phyloP scores from a whole-genome alignment of 139 green algal genomes.

The Chlamydomonas asymmetrica region DNA sequence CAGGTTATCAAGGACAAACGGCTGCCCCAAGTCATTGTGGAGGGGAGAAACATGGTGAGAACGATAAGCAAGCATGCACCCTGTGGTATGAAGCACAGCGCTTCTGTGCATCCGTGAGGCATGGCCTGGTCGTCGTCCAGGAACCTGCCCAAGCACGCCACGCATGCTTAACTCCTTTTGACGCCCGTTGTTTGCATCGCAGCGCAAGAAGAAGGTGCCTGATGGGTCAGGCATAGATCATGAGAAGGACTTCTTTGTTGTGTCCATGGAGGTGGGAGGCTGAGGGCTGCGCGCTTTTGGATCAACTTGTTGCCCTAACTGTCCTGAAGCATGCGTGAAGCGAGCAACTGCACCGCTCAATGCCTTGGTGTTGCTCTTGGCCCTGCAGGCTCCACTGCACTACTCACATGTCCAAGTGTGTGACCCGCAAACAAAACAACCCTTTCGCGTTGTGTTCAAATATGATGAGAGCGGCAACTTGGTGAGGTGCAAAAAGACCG shows the following conservation, averaged over 20 bases:
- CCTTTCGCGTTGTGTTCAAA: slow-evolving; percentile 4
- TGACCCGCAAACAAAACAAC: slow-evolving; percentile 16
- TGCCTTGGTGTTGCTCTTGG: background rate
- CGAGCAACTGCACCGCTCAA: background rate
- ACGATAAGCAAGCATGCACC: background rate
- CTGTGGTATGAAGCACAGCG: background rate
- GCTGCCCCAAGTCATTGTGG: slow-evolving; percentile 47
- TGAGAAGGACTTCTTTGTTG: slow-evolving; percentile 47
- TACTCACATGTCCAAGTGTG: slow-evolving; percentile 40
- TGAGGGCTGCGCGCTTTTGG: background rate
- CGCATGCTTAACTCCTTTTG: background rate
- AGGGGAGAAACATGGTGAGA: slow-evolving; percentile 55
- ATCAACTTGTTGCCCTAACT: too few relatives aligned
- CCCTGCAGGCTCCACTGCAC: slow-evolving; percentile 37
- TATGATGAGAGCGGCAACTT: slow-evolving; percentile 6
- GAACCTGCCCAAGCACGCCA: background rate
- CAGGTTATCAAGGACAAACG: slow-evolving; percentile 43
- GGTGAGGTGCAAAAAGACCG: slow-evolving; percentile 5
- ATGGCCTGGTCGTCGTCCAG: background rate
- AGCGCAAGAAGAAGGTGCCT: slow-evolving; percentile 43
- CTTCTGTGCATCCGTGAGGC: background rate
- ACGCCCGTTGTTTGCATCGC: background rate
- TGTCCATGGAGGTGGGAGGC: slow-evolving; percentile 48
- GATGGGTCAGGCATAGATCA: background rate
- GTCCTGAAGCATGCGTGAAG: too few relatives aligned